Percentiles rank a stretch among this genome's conserved stretches.
Conservation (phyloP, 2,329 filamentous ascomycete species). For the Curvularia eragrostidis region DNA sequence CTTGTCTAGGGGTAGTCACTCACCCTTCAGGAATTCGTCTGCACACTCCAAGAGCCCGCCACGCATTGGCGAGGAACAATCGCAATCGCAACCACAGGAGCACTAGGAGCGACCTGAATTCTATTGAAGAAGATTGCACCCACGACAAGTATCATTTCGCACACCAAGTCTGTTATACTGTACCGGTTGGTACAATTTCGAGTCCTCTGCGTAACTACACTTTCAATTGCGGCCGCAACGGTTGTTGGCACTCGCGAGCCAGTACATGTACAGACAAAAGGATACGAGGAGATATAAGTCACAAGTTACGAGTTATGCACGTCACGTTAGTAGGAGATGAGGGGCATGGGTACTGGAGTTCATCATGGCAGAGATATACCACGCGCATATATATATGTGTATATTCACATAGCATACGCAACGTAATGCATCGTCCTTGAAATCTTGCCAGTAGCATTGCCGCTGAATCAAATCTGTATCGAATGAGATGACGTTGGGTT, state of each 20-base stretch:
- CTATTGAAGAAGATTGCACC: background rate
- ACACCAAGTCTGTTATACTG: background rate
- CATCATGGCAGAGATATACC: background rate
- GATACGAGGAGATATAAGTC: background rate
- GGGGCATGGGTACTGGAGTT: slow-evolving; percentile 7
- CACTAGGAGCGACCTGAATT: slow-evolving; percentile 9
- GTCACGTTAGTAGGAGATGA: slow-evolving; percentile 5
- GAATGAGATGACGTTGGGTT: background rate
- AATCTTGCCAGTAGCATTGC: background rate
- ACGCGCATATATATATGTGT: slow-evolving; percentile 1
- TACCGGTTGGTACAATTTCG: background rate
- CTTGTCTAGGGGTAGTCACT: slow-evolving; percentile 40
- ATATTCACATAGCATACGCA: slow-evolving; percentile 2
- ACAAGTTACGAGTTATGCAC: slow-evolving; percentile 13
- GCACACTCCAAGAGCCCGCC: slow-evolving; percentile 47
- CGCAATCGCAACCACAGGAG: slow-evolving; percentile 29
- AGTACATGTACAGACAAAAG: background rate
- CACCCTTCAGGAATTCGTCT: slow-evolving; percentile 41
- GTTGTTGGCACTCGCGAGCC: background rate
- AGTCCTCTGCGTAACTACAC: background rate
- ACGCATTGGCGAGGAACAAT: slow-evolving; percentile 47
- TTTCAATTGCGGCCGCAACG: background rate
- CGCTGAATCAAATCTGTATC: background rate
- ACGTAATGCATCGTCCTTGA: background rate
- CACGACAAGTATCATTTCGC: background rate